Percentiles rank a stretch among this genome's conserved stretches.
phyloP scores from a whole-genome alignment of 2,329 filamentous ascomycete species.

The Fusarium nygamai region DNA sequence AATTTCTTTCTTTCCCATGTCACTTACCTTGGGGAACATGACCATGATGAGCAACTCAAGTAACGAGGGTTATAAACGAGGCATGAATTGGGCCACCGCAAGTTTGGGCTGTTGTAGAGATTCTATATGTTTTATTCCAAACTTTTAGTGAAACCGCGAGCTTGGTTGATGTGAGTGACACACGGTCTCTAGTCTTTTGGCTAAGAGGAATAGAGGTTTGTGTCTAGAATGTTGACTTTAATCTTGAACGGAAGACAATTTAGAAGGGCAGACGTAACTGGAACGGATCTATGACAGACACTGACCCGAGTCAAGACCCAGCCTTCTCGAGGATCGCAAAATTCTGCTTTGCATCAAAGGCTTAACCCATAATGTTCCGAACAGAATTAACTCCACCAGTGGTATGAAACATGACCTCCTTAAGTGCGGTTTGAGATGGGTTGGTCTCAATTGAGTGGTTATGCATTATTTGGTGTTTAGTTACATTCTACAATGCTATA shows the following conservation, averaged over 20 bases:
- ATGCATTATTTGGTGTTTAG: constrained; percentile 11
- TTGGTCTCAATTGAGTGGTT: not conserved
- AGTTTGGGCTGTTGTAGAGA: constrained; percentile 27
- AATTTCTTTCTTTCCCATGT: constrained; percentile 15
- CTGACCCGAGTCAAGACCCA: not conserved
- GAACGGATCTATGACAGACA: not conserved
- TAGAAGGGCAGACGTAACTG: not conserved
- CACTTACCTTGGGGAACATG: constrained; percentile 21
- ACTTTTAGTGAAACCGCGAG: not conserved
- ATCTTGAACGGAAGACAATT: not conserved
- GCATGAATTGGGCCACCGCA: constrained; percentile 27
- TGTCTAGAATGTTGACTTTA: not conserved
- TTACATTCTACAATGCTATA: constrained; percentile 24
- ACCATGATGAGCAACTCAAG: constrained; percentile 33
- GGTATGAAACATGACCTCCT: not conserved
- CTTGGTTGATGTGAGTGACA: not conserved
- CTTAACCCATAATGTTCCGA: not conserved
- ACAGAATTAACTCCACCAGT: not conserved
- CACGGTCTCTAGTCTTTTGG: not conserved
- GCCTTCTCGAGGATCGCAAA: not conserved
- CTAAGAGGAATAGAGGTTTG: not conserved
- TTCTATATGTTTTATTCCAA: constrained; percentile 6
- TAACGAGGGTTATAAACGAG: constrained; percentile 32
- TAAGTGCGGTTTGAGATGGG: not conserved
- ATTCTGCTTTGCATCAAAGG: not conserved